Evolutionary conservation across 129 eudicot species (phyloP).

Genomic region (Lactuca sativa): DNA sequence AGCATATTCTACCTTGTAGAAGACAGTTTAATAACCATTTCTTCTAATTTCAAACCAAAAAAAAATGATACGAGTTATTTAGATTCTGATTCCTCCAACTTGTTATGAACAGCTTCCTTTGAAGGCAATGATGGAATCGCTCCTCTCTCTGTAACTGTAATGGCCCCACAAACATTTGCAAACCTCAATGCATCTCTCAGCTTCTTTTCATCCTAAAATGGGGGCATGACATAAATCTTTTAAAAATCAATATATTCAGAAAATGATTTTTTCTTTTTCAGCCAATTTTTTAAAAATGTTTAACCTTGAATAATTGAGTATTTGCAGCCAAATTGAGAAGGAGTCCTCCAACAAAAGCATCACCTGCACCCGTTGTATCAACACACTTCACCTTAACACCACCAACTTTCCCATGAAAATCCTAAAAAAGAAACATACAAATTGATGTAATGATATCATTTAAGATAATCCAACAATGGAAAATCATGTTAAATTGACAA

Average conservation of each 20-base stretch:
- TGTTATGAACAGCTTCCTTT: slow-evolving; percentile 35
- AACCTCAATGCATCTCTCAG: slow-evolving; percentile 39
- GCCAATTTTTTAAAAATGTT: neutral
- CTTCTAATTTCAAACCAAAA: neutral
- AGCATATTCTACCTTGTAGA: neutral
- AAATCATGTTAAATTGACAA: neutral
- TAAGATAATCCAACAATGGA: neutral
- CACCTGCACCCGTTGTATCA: slow-evolving; percentile 65
- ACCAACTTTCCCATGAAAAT: slow-evolving; percentile 48
- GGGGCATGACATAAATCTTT: neutral
- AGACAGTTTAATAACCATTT: neutral
- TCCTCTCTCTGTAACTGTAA: slow-evolving; percentile 49
- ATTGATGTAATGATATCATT: neutral
- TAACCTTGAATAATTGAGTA: slow-evolving; percentile 36
- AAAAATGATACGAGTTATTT: slow-evolving; percentile 10
- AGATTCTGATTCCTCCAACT: slow-evolving; percentile 32
- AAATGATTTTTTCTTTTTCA: neutral
- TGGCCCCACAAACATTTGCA: slow-evolving; percentile 52
- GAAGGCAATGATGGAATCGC: slow-evolving; percentile 65
- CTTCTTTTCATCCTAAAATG: slow-evolving; percentile 45
- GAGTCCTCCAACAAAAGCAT: slow-evolving; percentile 56
- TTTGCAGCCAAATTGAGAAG: slow-evolving; percentile 38
- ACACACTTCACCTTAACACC: slow-evolving; percentile 42
- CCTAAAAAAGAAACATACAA: slow-evolving; percentile 21
- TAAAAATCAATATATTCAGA: neutral